Evolutionary conservation across 768 basidiomycete genomes (phyloP).

Genomic region (Chalciporus piperatus): DNA sequence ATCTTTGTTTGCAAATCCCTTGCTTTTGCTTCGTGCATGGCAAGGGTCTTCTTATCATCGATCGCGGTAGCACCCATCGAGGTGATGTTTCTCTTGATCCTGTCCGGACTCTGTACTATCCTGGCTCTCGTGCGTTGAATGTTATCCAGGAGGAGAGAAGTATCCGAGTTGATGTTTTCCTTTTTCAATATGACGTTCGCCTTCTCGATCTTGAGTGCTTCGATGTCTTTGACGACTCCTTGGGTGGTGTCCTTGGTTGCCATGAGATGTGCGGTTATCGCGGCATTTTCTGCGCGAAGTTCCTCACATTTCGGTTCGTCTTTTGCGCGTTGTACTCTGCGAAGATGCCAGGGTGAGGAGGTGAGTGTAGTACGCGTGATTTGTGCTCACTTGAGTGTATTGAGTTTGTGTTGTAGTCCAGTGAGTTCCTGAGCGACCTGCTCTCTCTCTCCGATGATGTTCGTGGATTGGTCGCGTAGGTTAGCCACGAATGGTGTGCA

Average conservation of each 20-base stretch:
- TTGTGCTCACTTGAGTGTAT: slow-evolving; percentile 50
- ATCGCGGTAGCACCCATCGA: slow-evolving; percentile 66
- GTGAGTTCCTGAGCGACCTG: slow-evolving; percentile 47
- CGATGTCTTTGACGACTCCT: slow-evolving; percentile 59
- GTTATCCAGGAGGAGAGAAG: slow-evolving; percentile 54
- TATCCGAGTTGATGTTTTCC: slow-evolving; percentile 64
- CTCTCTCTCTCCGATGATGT: slow-evolving; percentile 60
- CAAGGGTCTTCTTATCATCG: slow-evolving; percentile 69
- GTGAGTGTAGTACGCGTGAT: background rate
- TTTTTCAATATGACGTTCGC: slow-evolving; percentile 60
- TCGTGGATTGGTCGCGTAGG: slow-evolving; percentile 58
- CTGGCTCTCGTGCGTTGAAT: slow-evolving; percentile 65
- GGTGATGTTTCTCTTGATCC: slow-evolving; percentile 78
- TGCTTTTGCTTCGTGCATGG: slow-evolving; percentile 66
- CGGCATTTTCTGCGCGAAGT: slow-evolving; percentile 57
- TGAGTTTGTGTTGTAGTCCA: slow-evolving; percentile 51
- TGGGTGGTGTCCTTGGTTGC: slow-evolving; percentile 66
- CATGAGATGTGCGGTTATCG: slow-evolving; percentile 62
- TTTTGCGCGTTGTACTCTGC: slow-evolving; percentile 59
- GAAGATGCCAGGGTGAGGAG: background rate
- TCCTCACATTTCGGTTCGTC: slow-evolving; percentile 68
- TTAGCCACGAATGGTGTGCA: slow-evolving; percentile 58
- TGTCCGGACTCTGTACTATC: slow-evolving; percentile 89
- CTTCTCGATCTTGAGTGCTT: slow-evolving; percentile 71
- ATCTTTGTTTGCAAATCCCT: slow-evolving; percentile 77